A percentile compares a stretch with the other conserved stretches of the same genome.
These are phyloP conservation scores for Pseudopyricularia javanii DNA, from an alignment of 2,329 filamentous ascomycete species.

Conservation along the genomic window DNA sequence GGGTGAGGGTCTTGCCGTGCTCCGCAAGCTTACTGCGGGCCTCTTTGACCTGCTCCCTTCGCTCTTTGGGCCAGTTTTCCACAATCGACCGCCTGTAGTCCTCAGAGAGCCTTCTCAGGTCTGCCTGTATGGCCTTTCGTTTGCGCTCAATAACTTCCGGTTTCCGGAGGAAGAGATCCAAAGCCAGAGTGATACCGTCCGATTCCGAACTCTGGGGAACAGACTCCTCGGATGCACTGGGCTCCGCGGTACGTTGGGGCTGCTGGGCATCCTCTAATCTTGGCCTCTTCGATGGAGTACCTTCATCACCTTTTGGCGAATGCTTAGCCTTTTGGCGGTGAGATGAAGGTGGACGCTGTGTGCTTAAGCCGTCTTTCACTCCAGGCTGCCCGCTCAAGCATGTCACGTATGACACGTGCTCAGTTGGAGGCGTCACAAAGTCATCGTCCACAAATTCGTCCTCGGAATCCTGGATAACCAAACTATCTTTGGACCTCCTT, in stretches of 20 bases:
- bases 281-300: constrained; percentile 1
- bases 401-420: constrained; percentile 18
- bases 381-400: constrained; percentile 3
- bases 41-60: constrained; percentile 31
- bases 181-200: constrained; percentile 17
- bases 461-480: constrained; percentile 42
- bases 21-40: constrained; percentile 34
- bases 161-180: constrained; percentile 20
- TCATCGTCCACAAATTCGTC: constrained; percentile 44
- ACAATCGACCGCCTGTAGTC: constrained; percentile 34
- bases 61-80: constrained; percentile 30
- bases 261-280: neutral
- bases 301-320: neutral
- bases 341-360: neutral
- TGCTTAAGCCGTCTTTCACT: neutral
- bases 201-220: constrained; percentile 14
- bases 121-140: constrained; percentile 23
- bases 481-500: constrained; percentile 9
- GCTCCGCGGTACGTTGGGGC: neutral
- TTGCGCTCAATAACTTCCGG: constrained; percentile 21
- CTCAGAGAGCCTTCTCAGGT: constrained; percentile 32
- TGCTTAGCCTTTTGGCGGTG: neutral
- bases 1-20: constrained; percentile 30
- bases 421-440: constrained; percentile 27
- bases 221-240: neutral